These are phyloP conservation scores for Fusarium sp. DNA, from an alignment of 2,329 filamentous ascomycete species.

Conservation along the genomic window DNA sequence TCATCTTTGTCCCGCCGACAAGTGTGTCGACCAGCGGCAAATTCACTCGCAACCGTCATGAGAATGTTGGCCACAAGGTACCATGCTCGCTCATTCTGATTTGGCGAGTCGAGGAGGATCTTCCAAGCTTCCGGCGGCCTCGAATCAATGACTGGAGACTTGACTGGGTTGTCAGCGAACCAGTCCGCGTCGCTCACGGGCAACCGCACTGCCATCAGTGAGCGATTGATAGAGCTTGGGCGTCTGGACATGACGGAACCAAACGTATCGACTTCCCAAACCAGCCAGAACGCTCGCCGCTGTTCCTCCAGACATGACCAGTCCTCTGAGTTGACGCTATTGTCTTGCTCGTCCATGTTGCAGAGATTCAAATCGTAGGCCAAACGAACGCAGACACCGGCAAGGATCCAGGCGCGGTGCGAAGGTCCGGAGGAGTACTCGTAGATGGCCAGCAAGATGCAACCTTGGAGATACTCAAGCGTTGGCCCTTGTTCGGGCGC, in stretches of 20 bases:
- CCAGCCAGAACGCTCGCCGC: conserved; percentile 8
- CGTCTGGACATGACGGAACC: conserved; percentile 7
- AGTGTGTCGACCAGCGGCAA: not conserved
- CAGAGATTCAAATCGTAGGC: conserved; percentile 13
- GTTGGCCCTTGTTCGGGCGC: not conserved
- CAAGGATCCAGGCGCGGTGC: conserved; percentile 7
- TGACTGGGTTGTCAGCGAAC: conserved; percentile 5
- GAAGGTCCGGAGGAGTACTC: conserved; percentile 4
- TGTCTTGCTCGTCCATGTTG: conserved; percentile 7
- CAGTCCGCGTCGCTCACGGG: conserved; percentile 8
- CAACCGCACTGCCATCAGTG: conserved; percentile 5
- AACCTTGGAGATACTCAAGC: conserved; percentile 10
- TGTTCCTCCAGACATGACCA: conserved; percentile 2
- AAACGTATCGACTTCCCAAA: conserved; percentile 12
- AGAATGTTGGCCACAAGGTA: conserved; percentile 11
- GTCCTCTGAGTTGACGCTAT: not conserved
- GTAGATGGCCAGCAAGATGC: conserved; percentile 8
- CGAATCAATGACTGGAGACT: conserved; percentile 4
- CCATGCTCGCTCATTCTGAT: conserved; percentile 16
- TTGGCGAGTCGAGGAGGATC: conserved; percentile 8
- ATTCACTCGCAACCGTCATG: conserved; percentile 2
- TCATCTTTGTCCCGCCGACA: conserved; percentile 2
- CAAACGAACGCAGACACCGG: conserved; percentile 8
- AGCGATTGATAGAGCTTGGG: conserved; percentile 9
- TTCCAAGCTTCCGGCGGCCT: conserved; percentile 15